Percentiles rank a stretch among this genome's conserved stretches.
phyloP scores from a whole-genome alignment of 2,329 filamentous ascomycete species.

The Pseudocercospora fijiensis region DNA sequence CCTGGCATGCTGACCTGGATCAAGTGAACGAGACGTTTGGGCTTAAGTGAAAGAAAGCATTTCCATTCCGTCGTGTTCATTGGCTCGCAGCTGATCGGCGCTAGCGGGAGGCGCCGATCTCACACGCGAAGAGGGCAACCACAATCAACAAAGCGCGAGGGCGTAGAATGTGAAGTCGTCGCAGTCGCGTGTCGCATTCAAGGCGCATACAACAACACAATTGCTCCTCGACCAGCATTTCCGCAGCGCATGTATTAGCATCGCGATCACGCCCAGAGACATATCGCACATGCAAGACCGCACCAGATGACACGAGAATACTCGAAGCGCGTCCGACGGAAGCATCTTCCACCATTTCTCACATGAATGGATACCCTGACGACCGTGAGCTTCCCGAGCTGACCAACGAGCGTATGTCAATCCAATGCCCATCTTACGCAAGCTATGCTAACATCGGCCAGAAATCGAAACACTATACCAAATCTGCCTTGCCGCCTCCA shows the following conservation, averaged over 20 bases:
- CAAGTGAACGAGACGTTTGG: background rate
- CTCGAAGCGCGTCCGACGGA: slow-evolving; percentile 40
- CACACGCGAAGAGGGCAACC: background rate
- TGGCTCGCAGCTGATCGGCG: background rate
- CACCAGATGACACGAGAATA: slow-evolving; percentile 38
- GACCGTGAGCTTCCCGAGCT: slow-evolving; percentile 43
- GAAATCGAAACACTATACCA: slow-evolving; percentile 78
- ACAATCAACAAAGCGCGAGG: slow-evolving; percentile 11
- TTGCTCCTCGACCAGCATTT: background rate
- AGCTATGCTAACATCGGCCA: slow-evolving; percentile 38
- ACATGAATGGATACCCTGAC: slow-evolving; percentile 35
- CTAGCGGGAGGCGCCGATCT: background rate
- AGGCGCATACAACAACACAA: slow-evolving; percentile 1
- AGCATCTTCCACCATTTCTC: slow-evolving; percentile 27
- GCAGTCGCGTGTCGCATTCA: slow-evolving; percentile 5
- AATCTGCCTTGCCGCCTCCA: slow-evolving; percentile 71
- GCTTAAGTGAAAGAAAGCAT: slow-evolving; percentile 2
- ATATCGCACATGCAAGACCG: slow-evolving; percentile 16
- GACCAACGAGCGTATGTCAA: slow-evolving; percentile 43
- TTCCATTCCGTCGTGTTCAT: background rate
- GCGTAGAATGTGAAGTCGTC: slow-evolving; percentile 5
- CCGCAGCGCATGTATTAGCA: slow-evolving; percentile 20
- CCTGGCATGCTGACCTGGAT: slow-evolving; percentile 38
- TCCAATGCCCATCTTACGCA: background rate
- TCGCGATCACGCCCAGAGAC: background rate